These are phyloP conservation scores for Aspergillus baeticus DNA, from an alignment of 495 filamentous ascomycete species.

Conservation along the genomic window DNA sequence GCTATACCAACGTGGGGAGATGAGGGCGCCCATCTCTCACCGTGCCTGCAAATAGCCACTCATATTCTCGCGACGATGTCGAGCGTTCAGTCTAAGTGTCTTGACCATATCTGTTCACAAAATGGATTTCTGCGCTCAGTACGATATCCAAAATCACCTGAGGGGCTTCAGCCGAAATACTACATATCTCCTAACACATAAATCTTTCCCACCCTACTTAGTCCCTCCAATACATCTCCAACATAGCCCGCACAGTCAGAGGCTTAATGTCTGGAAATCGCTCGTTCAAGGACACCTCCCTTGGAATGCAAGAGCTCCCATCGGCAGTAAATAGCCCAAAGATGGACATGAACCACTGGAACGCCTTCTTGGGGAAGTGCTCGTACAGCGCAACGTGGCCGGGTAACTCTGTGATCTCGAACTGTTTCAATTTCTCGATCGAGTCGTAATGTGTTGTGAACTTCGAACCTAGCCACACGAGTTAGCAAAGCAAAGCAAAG, in stretches of 20 bases:
- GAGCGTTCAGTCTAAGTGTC: too few species aligned
- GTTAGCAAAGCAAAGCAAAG: too few species aligned
- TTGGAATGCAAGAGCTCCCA: constrained; percentile 18
- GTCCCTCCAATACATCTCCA: constrained; percentile 10
- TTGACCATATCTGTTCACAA: too few species aligned
- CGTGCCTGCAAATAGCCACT: too few species aligned
- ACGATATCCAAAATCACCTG: too few species aligned
- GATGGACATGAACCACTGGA: constrained; percentile 27
- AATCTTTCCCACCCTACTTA: too few species aligned
- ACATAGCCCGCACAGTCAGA: constrained; percentile 27
- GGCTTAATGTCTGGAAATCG: constrained; percentile 37
- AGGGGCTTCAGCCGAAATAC: too few species aligned
- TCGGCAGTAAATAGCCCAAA: constrained; percentile 24
- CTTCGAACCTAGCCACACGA: constrained; percentile 38
- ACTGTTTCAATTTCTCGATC: constrained; percentile 35
- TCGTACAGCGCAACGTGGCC: constrained; percentile 29
- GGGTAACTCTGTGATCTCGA: constrained; percentile 43
- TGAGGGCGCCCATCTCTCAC: too few species aligned
- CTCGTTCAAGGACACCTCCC: constrained; percentile 30
- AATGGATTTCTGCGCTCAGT: too few species aligned
- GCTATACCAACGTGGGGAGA: too few species aligned
- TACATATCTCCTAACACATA: too few species aligned
- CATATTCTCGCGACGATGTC: too few species aligned
- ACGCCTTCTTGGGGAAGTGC: constrained; percentile 31
- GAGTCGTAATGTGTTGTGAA: constrained; percentile 40